phyloP scores from a whole-genome alignment of 768 basidiomycete genomes.

The Pleurotus platypus region DNA sequence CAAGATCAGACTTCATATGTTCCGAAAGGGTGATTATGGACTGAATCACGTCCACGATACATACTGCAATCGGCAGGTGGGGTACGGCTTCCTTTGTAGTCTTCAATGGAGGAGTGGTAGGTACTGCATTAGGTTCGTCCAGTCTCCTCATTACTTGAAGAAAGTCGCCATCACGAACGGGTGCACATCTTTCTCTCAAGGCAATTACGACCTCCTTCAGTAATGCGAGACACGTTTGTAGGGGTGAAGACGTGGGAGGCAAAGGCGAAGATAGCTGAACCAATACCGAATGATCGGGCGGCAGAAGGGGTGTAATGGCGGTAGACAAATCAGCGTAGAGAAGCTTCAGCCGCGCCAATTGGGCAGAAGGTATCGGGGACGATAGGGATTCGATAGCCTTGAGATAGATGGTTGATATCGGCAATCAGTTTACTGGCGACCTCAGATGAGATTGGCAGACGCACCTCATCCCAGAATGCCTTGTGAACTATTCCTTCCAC shows the following conservation, averaged over 20 bases:
- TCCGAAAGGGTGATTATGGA: conserved; percentile 50
- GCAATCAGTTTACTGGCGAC: neutral
- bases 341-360: conserved; percentile 54
- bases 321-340: conserved; percentile 53
- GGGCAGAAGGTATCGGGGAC: conserved; percentile 51
- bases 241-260: conserved; percentile 65
- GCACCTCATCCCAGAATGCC: conserved; percentile 76
- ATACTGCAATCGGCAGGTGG: conserved; percentile 34
- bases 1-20: conserved; percentile 68
- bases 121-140: conserved; percentile 16
- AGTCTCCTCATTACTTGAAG: conserved; percentile 35
- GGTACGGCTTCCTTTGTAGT: conserved; percentile 11
- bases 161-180: conserved; percentile 54
- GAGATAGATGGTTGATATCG: neutral
- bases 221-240: conserved; percentile 51
- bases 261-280: conserved; percentile 52
- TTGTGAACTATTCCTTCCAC: conserved; percentile 54
- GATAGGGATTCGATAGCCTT: conserved; percentile 59
- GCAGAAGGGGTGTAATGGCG: conserved; percentile 55
- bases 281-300: conserved; percentile 47
- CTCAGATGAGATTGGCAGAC: conserved; percentile 12
- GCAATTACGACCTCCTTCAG: conserved; percentile 50
- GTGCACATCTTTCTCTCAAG: conserved; percentile 63
- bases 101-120: conserved; percentile 9
- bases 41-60: conserved; percentile 45